Evolutionary conservation across 2,329 filamentous ascomycete genomes (phyloP).

Genomic region (Xylariomycetidae sp.): DNA sequence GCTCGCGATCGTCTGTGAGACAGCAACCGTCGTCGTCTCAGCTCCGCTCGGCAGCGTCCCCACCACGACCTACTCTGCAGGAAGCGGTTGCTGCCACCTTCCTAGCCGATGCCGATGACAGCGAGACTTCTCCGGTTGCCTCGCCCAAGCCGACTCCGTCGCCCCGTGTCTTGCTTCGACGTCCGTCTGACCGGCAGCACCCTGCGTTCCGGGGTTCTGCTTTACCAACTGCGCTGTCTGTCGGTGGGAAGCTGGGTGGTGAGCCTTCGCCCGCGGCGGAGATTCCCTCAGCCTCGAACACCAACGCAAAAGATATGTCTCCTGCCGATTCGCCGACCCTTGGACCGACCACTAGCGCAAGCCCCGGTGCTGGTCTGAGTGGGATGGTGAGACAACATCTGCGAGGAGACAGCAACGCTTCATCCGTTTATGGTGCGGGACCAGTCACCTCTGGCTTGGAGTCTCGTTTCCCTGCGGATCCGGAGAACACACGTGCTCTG

Average conservation of each 20-base stretch:
- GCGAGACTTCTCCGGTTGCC: slow-evolving; percentile 22
- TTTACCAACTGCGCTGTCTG: slow-evolving; percentile 36
- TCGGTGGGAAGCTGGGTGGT: slow-evolving; percentile 23
- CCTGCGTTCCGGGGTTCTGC: slow-evolving; percentile 46
- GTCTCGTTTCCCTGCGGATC: slow-evolving; percentile 31
- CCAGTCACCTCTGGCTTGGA: slow-evolving; percentile 32
- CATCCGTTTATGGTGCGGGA: slow-evolving; percentile 63
- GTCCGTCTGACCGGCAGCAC: slow-evolving; percentile 48
- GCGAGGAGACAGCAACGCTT: slow-evolving; percentile 72
- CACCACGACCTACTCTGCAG: slow-evolving; percentile 28
- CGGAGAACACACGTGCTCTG: slow-evolving; percentile 21
- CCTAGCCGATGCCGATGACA: slow-evolving; percentile 38
- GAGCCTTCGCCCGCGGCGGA: slow-evolving; percentile 25
- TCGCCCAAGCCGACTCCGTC: slow-evolving; percentile 18
- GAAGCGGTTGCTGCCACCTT: slow-evolving; percentile 33
- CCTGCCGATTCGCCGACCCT: slow-evolving; percentile 72
- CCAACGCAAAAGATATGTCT: slow-evolving; percentile 19
- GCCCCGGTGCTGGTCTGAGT: slow-evolving; percentile 63
- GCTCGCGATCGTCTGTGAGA: slow-evolving; percentile 40
- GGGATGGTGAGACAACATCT: slow-evolving; percentile 81
- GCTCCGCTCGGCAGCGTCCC: slow-evolving; percentile 16
- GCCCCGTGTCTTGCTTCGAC: slow-evolving; percentile 35
- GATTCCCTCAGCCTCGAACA: slow-evolving; percentile 11
- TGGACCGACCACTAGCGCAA: slow-evolving; percentile 49
- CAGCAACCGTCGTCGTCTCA: slow-evolving; percentile 28